Evolutionary conservation across 1,139 yeast genomes (phyloP), one percentile per base, ranked within the genome.

Genomic region (Diutina mesorugosa): DNA sequence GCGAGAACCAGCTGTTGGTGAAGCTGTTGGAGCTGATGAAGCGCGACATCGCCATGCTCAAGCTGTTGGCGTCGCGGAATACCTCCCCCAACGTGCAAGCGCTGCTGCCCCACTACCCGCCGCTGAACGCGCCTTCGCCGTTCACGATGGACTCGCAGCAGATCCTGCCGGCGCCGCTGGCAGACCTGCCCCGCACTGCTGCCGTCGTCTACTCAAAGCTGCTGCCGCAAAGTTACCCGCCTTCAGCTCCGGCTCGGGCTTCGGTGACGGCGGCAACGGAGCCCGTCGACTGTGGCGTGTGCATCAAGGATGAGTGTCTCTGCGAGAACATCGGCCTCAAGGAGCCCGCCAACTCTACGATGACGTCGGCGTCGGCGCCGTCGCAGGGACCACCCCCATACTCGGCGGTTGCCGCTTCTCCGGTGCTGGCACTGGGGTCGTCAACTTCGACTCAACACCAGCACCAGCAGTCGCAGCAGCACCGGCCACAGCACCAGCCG

Each of bases 311-410:
- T 56, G 84, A 81, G 58, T 86, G 93, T 65, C 69, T 85, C 12
- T 86, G 91, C 67, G 90, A 80, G 57, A 70, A 76, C 2, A 80
- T 83, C n/a, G 90, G 90, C 1, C 66, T 83, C 56, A 81, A 77
- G 61, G 64, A 60, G 18, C 46, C 51, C 2, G 10, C 29, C 21
- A 8, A n/a, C 18, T 6, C 26, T 14, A 10, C 48, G 16, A 4
- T 47, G n/a, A n/a, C n/a, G n/a, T n/a, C 18, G 29, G 7, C 35
- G 7, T 47, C 14, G 8, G 46, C 48, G 3, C 48, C 18, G 48
- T 26, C 14, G 48, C 51, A 14, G 51, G 51, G 35, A 28, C 51
- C 35, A 29, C 21, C 16, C 6, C 50, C 26, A 10, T 45, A 16
- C 47, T 16, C 47, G 47, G 47, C 47, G 26, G 41, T 35, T 10